Conservation (phyloP, 495 filamentous ascomycete genomes). For the Podospora appendiculata region DNA sequence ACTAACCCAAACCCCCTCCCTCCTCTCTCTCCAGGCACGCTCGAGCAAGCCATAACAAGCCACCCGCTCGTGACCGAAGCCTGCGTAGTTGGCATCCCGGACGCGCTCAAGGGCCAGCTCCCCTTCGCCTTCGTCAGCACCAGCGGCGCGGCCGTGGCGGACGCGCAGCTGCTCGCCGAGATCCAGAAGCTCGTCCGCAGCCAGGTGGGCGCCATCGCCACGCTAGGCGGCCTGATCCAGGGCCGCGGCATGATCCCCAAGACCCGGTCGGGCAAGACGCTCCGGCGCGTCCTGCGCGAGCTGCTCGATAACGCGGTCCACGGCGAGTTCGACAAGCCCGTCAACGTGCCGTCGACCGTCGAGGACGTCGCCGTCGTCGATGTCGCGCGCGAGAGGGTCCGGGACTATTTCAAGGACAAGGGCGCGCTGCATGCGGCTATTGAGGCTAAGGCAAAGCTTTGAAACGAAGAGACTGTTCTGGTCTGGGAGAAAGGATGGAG, state of each 20-base stretch:
- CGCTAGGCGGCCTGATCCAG: constrained; percentile 74
- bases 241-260: constrained; percentile 88
- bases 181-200: constrained; percentile 63
- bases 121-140: constrained; percentile 79
- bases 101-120: constrained; percentile 77
- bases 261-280: constrained; percentile 80
- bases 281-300: constrained; percentile 73
- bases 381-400: constrained; percentile 38
- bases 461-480: neutral
- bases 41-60: constrained; percentile 82
- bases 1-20: neutral
- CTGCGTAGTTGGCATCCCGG: constrained; percentile 78
- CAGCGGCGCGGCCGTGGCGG: constrained; percentile 27
- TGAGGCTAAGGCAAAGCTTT: constrained; percentile 47
- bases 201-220: constrained; percentile 83
- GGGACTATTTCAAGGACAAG: constrained; percentile 39
- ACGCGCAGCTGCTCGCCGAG: constrained; percentile 38
- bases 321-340: constrained; percentile 40
- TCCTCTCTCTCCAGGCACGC: constrained; percentile 49
- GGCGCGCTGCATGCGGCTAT: constrained; percentile 42
- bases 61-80: constrained; percentile 74
- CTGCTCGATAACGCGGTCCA: constrained; percentile 62
- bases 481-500: too few relatives aligned
- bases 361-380: constrained; percentile 45
- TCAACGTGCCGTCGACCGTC: constrained; percentile 46